These are phyloP conservation scores for Globisporangium radiosum DNA, from an alignment of 352 stramenopile genomes.

Conservation along the genomic window DNA sequence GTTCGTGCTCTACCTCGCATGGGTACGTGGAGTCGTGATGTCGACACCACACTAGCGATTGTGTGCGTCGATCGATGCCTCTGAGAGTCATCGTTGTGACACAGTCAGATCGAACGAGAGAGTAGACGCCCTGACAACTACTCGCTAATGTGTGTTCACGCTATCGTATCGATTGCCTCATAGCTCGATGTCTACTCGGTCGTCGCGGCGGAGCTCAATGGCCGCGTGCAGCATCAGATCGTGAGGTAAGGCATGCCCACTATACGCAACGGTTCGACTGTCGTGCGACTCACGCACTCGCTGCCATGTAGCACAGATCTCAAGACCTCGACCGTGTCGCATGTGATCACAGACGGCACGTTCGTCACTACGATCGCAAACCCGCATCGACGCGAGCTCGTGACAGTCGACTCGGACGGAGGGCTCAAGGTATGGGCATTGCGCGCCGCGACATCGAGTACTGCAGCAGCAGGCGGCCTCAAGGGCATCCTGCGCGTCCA, in stretches of 20 bases:
- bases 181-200: constrained; percentile 43
- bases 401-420: constrained; percentile 43
- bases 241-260: constrained; percentile 22
- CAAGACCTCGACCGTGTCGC: constrained; percentile 26
- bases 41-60: not conserved
- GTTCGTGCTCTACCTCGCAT: constrained; percentile 30
- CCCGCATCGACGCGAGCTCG: constrained; percentile 29
- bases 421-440: constrained; percentile 51
- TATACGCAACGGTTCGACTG: not conserved
- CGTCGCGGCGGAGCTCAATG: constrained; percentile 17
- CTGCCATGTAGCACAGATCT: constrained; percentile 28
- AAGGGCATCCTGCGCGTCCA: constrained; percentile 52
- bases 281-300: not conserved
- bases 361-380: constrained; percentile 36
- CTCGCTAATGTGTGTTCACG: not conserved
- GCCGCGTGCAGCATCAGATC: constrained; percentile 32
- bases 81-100: not conserved
- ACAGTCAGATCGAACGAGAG: too few species aligned
- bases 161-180: not conserved
- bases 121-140: too few species aligned
- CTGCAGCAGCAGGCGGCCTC: constrained; percentile 19
- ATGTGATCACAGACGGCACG: constrained; percentile 22
- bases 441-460: constrained; percentile 15
- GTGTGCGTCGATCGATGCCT: not conserved
- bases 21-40: constrained; percentile 23